Evolutionary conservation across 2,329 filamentous ascomycete species (phyloP).

Genomic region (Aureobasidium sp.): DNA sequence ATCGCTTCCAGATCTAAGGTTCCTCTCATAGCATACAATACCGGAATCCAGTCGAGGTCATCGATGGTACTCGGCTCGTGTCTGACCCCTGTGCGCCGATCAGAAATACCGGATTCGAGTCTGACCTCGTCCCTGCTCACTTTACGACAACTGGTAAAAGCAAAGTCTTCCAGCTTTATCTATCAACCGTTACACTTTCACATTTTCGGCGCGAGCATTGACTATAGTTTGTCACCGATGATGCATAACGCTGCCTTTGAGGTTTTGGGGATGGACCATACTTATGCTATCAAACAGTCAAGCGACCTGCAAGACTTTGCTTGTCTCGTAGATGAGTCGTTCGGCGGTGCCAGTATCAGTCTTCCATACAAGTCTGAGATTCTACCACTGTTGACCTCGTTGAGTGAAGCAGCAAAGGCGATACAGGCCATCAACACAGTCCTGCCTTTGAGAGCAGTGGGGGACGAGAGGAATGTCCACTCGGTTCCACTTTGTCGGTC

Average conservation of each 20-base stretch:
- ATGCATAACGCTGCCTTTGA: constrained; percentile 68
- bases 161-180: constrained; percentile 58
- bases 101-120: constrained; percentile 2
- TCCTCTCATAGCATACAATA: constrained; percentile 39
- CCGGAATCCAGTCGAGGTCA: constrained; percentile 51
- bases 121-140: constrained; percentile 42
- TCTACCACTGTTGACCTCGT: constrained; percentile 53
- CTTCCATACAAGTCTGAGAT: constrained; percentile 69
- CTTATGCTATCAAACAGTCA: constrained; percentile 57
- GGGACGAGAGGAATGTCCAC: constrained; percentile 43
- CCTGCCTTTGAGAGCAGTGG: constrained; percentile 57
- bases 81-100: constrained; percentile 46
- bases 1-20: constrained; percentile 15
- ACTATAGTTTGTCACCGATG: constrained; percentile 64
- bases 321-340: constrained; percentile 56
- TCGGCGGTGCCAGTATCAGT: constrained; percentile 64
- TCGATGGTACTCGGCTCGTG: constrained; percentile 60
- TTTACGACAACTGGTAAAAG: constrained; percentile 53
- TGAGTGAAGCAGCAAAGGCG: constrained; percentile 63
- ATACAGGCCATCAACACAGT: constrained; percentile 72
- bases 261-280: constrained; percentile 59
- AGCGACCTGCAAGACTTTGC: constrained; percentile 54
- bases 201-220: constrained; percentile 64
- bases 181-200: constrained; percentile 64
- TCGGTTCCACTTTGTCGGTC: constrained; percentile 28